phyloP scores from a whole-genome alignment of 1,139 yeast species.

The Blastobotrys illinoisensis region DNA sequence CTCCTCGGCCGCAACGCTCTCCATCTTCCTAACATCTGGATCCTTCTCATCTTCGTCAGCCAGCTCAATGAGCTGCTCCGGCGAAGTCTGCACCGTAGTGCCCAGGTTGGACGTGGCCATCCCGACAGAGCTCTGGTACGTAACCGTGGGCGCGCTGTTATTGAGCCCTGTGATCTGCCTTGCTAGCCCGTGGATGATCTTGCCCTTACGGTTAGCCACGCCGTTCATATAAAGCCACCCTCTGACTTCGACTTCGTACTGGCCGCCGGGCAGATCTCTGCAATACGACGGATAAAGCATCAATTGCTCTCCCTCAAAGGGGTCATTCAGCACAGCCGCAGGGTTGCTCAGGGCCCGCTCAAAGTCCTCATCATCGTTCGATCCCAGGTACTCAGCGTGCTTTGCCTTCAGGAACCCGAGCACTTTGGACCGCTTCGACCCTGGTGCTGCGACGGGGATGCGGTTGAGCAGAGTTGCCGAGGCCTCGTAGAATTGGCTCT shows the following conservation, averaged over 20 bases:
- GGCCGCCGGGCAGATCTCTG: constrained; percentile 32
- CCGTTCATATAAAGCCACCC: constrained; percentile 77
- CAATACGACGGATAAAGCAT: constrained; percentile 62
- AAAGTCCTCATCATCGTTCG: constrained; percentile 16
- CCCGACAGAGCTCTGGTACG: not conserved
- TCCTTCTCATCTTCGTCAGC: constrained; percentile 3
- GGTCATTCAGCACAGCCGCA: constrained; percentile 14
- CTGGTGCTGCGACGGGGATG: constrained; percentile 8
- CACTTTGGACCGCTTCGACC: constrained; percentile 20
- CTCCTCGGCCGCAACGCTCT: constrained; percentile 2
- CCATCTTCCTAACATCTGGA: not conserved
- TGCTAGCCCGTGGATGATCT: constrained; percentile 61
- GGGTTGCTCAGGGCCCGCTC: constrained; percentile 3
- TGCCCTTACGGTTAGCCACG: constrained; percentile 61
- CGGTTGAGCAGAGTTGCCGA: not conserved
- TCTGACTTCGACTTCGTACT: constrained; percentile 52
- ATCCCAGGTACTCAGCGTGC: constrained; percentile 18
- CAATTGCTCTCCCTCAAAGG: constrained; percentile 31
- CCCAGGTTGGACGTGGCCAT: not conserved
- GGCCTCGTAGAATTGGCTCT: not conserved
- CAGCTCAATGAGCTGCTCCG: constrained; percentile 1
- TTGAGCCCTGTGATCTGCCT: constrained; percentile 54
- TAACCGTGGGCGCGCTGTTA: not conserved
- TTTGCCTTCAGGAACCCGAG: constrained; percentile 21
- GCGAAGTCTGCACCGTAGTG: not conserved